Evolutionary conservation across 2,329 filamentous ascomycete genomes (phyloP), one percentile per base, ranked within the genome.

Genomic region (Penicillium thymicola): DNA sequence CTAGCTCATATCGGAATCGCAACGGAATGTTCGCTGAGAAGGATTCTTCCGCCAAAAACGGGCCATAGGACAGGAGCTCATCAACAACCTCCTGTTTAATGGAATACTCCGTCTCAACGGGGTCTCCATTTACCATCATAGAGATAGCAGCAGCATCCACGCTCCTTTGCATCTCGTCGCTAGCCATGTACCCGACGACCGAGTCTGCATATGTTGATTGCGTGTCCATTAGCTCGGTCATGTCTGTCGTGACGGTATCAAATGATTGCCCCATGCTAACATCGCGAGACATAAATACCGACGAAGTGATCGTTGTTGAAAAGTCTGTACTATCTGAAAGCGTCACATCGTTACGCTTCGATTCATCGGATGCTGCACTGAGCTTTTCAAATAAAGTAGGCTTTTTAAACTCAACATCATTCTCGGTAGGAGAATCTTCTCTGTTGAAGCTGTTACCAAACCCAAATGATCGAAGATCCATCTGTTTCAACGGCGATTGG

Each of bases 1-100:
- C 72, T 23, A 75, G 49, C 47, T 76, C 75, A 52, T 76, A 76
- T 16, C 74, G 66, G 54, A 70, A 70, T 5, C 72, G 65, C 16
- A 77, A 55, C 5, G 72, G 65, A 18, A 75, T 59, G 10, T 59
- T 67, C 4, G 51, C 54, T 1, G 67, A 60, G 18, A 71, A 68
- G 9, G 65, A 57, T 10, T 66, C 61, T 6, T 63, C 55, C 16
- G 62, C 54, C 2, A 70, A 69, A 53, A 78, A 78, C 0, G 76
- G 76, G 2, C 72, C 73, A n/a, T 65, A 55, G 0, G 60, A 51
- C 11, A 69, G 53, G 2, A 77, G 66, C 5, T 70, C 65, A 2
- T 57, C 54, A 32, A 75, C 58, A 9, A 74, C 60, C 6, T 67
- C 41, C 5, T 67, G 57, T 4, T 64, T 55, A 13, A 54, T 43